Conservation (phyloP, 2,329 filamentous ascomycete genomes). For the Cladosporium sphaerospermum region DNA sequence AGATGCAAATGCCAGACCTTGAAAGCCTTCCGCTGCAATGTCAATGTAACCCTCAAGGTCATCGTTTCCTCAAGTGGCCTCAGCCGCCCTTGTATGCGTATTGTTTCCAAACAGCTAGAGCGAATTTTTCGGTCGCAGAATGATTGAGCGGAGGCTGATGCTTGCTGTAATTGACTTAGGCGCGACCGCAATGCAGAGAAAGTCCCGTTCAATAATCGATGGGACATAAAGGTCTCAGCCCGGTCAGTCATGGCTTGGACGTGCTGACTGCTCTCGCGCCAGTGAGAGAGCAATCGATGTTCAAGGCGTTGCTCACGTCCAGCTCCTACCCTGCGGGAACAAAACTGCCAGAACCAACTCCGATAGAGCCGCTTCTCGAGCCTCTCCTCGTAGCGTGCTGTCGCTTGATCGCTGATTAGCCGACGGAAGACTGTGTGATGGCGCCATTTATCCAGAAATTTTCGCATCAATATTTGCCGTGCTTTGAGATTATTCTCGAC, state of each 20-base stretch:
- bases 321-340: constrained; percentile 24
- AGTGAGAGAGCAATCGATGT: constrained; percentile 10
- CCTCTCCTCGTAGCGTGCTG: constrained; percentile 20
- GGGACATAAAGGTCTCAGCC: constrained; percentile 6
- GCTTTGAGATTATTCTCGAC: constrained; percentile 52
- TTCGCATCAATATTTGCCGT: constrained; percentile 46
- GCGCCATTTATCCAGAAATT: constrained; percentile 51
- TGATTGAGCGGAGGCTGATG: not conserved
- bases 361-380: constrained; percentile 16
- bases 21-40: constrained; percentile 43
- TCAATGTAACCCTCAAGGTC: constrained; percentile 38
- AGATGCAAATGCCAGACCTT: constrained; percentile 44
- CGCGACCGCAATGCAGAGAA: not conserved
- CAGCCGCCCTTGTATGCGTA: constrained; percentile 37
- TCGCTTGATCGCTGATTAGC: constrained; percentile 19
- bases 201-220: not conserved
- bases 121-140: not conserved
- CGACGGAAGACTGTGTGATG: constrained; percentile 30
- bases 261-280: constrained; percentile 7
- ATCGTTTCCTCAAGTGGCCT: constrained; percentile 38
- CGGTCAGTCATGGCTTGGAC: constrained; percentile 4
- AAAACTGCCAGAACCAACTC: constrained; percentile 17
- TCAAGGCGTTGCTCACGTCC: constrained; percentile 28
- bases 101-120: not conserved
- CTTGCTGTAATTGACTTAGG: not conserved